A percentile compares a stretch with the other conserved stretches of the same genome.
Evolutionary conservation across 495 filamentous ascomycete genomes (phyloP).

Genomic region (Gamarada debralockiae): DNA sequence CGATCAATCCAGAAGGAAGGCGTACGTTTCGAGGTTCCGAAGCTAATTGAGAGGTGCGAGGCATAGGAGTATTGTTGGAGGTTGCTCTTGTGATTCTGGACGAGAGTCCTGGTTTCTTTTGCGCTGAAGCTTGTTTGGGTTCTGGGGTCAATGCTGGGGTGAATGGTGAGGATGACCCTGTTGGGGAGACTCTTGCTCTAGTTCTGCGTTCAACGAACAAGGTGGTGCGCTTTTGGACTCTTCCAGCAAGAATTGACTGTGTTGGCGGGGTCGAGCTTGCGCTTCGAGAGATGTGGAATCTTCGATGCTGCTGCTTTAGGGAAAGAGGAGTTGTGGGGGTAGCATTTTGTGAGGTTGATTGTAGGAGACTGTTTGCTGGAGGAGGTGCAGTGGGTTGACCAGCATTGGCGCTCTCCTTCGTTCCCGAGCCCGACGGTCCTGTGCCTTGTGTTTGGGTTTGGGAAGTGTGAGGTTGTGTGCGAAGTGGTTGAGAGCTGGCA

Average conservation of each 20-base stretch:
- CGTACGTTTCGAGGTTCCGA: constrained; percentile 9
- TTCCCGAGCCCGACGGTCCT: not conserved
- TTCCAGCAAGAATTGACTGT: constrained; percentile 14
- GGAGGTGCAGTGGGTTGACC: not conserved
- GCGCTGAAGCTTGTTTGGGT: not conserved
- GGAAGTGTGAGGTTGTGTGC: not conserved
- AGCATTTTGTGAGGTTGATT: constrained; percentile 1
- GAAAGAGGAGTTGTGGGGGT: not conserved
- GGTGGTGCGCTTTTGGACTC: constrained; percentile 22
- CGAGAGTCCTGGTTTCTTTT: constrained; percentile 17
- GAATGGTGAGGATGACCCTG: not conserved
- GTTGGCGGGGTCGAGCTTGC: constrained; percentile 32
- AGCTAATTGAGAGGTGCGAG: not conserved
- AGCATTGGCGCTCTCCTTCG: not conserved
- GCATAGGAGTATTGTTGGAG: not conserved
- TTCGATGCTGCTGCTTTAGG: constrained; percentile 25
- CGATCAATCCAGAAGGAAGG: constrained; percentile 36
- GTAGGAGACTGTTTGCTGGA: not conserved
- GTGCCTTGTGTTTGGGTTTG: not conserved
- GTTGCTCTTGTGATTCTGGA: not conserved
- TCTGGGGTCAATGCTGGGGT: not conserved
- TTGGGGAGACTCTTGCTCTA: not conserved
- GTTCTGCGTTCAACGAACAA: constrained; percentile 44
- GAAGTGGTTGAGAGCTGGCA: constrained; percentile 3
- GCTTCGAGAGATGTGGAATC: constrained; percentile 46